A percentile compares a stretch with the other conserved stretches of the same genome.
phyloP scores from a whole-genome alignment of 768 basidiomycete species.

The Tricholoma bakamatsutake region DNA sequence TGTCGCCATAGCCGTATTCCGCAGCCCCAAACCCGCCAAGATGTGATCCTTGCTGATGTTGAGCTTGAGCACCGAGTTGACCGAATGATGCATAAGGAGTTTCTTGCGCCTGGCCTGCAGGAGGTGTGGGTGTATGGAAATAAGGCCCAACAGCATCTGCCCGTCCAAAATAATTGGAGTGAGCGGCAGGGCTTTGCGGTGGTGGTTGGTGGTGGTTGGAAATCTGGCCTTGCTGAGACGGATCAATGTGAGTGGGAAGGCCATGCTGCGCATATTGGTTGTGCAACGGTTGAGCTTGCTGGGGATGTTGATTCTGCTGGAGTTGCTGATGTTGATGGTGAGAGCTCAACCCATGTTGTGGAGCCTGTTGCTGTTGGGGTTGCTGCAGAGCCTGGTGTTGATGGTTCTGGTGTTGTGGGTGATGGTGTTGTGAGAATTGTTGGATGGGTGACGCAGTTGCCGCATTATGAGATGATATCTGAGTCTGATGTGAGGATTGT shows the following conservation, averaged over 20 bases:
- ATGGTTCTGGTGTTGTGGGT: conserved; percentile 31
- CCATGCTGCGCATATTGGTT: conserved; percentile 62
- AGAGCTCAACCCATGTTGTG: conserved; percentile 11
- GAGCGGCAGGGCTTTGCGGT: conserved; percentile 30
- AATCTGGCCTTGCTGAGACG: conserved; percentile 40
- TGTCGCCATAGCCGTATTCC: conserved; percentile 68
- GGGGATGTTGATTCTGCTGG: conserved; percentile 35
- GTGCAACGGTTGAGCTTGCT: conserved; percentile 39
- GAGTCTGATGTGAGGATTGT: conserved; percentile 32
- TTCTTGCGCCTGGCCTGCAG: conserved; percentile 56
- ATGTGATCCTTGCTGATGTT: conserved; percentile 57
- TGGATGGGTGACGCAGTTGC: conserved; percentile 34
- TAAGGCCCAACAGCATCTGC: conserved; percentile 54
- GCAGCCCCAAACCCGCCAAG: conserved; percentile 49
- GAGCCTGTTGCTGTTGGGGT: conserved; percentile 19
- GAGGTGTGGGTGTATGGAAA: conserved; percentile 76
- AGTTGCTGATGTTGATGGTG: conserved; percentile 26
- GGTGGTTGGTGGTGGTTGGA: conserved; percentile 29
- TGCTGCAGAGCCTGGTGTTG: conserved; percentile 15
- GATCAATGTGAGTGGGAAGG: conserved; percentile 60
- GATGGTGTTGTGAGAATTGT: conserved; percentile 35
- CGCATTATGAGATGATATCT: conserved; percentile 18
- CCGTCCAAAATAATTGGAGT: conserved; percentile 66
- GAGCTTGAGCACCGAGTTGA: conserved; percentile 49
- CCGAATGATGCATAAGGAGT: conserved; percentile 63